Base-by-base conservation (phyloP, 2,329 filamentous ascomycete genomes). In the Fusarium palustre region DNA sequence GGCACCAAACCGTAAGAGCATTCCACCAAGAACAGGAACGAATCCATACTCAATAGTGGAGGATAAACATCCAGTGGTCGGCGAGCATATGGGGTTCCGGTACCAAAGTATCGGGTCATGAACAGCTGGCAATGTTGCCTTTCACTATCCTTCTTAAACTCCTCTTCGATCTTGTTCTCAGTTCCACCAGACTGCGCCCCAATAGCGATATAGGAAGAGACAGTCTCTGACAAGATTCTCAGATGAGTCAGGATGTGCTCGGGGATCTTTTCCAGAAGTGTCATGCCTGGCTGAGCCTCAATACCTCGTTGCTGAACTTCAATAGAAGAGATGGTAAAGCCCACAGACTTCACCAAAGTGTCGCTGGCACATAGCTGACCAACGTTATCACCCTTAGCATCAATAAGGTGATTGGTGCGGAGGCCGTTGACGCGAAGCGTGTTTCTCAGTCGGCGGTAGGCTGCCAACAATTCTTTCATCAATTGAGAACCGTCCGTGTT, bases 221-320 rank as follows among this genome's bases (percentile, higher is more conserved):
- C 91, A 2, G 94, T 98, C 81, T 97, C 96, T 2, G 93, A 90
- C 25, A 98, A 83, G 30, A 98, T 90, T 49, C 94, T 92, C 30
- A 99, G 84, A 77, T 98, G 94, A 3, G 92, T 96, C 63, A 99
- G 82, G 2, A 88, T 87, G 77, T 97, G 90, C 59, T 95, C 91
- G 0, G 96, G 91, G 53, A 98, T 91, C 74, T 91, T 94, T 70
- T 95, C 91, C 22, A 98, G 80, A 46, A 98, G 81, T 7, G 91
- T 95, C 78, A 89, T 85, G 55, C 92, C 91, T 47, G 88, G 86
- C 68, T 91, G 88, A 24, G 90, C 89, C 72, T 93, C 91, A 5
- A 93, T 84, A 9, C 96, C 96, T 72, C 96, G 91, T 77, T 97
- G 94, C 68, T 94, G 91, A 69, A 98, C 97, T 80, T 99, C 96